Conservation (phyloP, 2,329 filamentous ascomycete species). For the Diaporthe citriasiana region DNA sequence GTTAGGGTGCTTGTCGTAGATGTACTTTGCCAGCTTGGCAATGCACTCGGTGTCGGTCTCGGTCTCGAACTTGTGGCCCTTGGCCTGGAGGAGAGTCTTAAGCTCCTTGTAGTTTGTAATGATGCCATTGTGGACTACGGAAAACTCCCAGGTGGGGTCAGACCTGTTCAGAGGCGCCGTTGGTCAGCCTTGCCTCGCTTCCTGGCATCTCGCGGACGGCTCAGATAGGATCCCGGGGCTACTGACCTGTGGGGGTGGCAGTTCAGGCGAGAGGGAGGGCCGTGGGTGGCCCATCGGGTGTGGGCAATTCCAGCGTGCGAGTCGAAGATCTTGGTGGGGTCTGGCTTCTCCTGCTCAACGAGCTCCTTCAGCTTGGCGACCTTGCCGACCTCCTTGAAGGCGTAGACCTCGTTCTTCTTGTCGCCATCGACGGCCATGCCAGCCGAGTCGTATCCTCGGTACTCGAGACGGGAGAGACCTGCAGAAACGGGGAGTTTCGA, state of each 20-base stretch:
- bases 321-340: slow-evolving; percentile 94
- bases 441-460: slow-evolving; percentile 98
- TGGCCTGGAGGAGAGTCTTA: slow-evolving; percentile 90
- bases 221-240: background rate
- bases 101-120: slow-evolving; percentile 99
- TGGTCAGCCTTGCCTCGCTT: slow-evolving; percentile 24
- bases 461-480: slow-evolving; percentile 97
- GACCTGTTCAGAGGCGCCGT: slow-evolving; percentile 71
- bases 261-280: slow-evolving; percentile 91
- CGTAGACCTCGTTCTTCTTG: slow-evolving; percentile 98
- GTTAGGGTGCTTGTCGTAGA: slow-evolving; percentile 93
- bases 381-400: slow-evolving; percentile 99
- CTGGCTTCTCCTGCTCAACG: slow-evolving; percentile 85
- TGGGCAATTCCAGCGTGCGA: slow-evolving; percentile 99
- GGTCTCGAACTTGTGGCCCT: slow-evolving; percentile 99
- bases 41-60: slow-evolving; percentile 99
- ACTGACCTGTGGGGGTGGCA: slow-evolving; percentile 97
- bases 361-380: slow-evolving; percentile 96
- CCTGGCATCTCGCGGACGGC: background rate
- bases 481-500: slow-evolving; percentile 43
- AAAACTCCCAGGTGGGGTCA: slow-evolving; percentile 95
- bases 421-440: slow-evolving; percentile 96
- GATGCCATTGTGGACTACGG: slow-evolving; percentile 99
- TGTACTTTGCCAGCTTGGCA: slow-evolving; percentile 98
- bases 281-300: slow-evolving; percentile 99